Evolutionary conservation across 768 basidiomycete species (phyloP), one percentile per base, ranked within the genome.

Genomic region (Mycena maculata): DNA sequence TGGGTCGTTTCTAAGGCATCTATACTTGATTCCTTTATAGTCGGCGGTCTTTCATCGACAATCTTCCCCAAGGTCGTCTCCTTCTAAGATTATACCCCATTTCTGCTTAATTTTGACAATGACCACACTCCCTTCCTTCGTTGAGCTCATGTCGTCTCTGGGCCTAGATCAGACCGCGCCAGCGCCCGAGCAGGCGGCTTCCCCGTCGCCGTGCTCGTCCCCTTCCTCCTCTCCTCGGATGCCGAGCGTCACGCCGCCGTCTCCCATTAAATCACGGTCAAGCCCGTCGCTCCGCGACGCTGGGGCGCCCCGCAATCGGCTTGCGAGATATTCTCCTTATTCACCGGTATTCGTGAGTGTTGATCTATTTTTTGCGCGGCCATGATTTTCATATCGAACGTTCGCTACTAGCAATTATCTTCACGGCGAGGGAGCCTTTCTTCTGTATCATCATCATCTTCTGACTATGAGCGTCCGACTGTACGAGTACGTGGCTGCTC

Each of bases 81-180:
- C 67, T 77, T 74, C 73, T 75, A 68, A 68, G 36, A 63, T 63
- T 79, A 79, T 78, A 78, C 75, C 77, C 73, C 70, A 74, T 74
- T 68, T 56, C 73, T 72, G 69, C 72, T 71, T 75, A 74, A 67
- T 75, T 71, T 69, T 66, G 57, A 73, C 75, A 73, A 92, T 90
- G 90, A 82, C 90, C 76, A 79, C 91, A 74, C 89, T 94, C 73
- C 93, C 93, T 74, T 94, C 93, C 62, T 95, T 95, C 77, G 89
- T 93, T 64, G 90, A 94, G 81, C 91, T 95, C 76, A 93, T 95
- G 92, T 87, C 88, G 68, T 87, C 93, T 66, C 83, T 95, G 71
- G 93, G 92, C 69, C 84, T 94, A 77, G 88, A 92, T 70, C 84
- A 85, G 70, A 77, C 75, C 31, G 50, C 80, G 68, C 73, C 66